Evolutionary conservation across 108 stramenopile genomes (phyloP).

Genomic region (Stephanodiscus triporus): DNA sequence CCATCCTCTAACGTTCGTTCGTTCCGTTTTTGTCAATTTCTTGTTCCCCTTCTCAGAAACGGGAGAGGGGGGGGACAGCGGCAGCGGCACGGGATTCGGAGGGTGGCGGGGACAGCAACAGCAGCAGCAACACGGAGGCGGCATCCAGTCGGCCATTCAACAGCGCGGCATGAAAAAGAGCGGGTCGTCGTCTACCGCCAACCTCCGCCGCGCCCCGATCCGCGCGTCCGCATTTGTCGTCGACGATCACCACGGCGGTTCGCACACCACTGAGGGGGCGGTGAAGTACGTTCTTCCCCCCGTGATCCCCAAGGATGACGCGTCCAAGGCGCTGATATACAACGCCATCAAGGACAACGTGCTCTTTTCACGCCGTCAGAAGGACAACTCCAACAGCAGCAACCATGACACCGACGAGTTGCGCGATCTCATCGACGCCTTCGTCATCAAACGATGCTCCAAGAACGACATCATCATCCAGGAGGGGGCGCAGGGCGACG

Average conservation of each 20-base stretch:
- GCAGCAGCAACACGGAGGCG: neutral
- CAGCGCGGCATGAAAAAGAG: neutral
- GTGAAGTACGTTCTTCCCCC: constrained; percentile 13
- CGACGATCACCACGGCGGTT: neutral
- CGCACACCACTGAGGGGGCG: neutral
- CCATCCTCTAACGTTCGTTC: neutral
- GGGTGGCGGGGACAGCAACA: neutral
- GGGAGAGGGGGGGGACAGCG: neutral
- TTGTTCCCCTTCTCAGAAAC: neutral
- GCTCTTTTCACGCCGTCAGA: constrained; percentile 50
- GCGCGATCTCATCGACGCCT: constrained; percentile 57
- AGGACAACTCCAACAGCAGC: constrained; percentile 14
- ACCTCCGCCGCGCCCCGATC: neutral
- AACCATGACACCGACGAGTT: constrained; percentile 54
- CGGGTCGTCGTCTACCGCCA: neutral
- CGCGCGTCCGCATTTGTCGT: constrained; percentile 4
- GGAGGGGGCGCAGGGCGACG: constrained; percentile 71
- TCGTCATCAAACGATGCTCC: constrained; percentile 36
- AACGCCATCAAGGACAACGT: constrained; percentile 70
- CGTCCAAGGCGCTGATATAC: constrained; percentile 58
- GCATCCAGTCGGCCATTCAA: neutral
- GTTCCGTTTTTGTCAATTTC: neutral
- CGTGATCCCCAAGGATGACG: constrained; percentile 59
- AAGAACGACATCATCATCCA: constrained; percentile 50
- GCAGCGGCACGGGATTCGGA: neutral